These are phyloP conservation scores for Tuber umbilicatum DNA, from an alignment of 495 filamentous ascomycete genomes.

Conservation along the genomic window DNA sequence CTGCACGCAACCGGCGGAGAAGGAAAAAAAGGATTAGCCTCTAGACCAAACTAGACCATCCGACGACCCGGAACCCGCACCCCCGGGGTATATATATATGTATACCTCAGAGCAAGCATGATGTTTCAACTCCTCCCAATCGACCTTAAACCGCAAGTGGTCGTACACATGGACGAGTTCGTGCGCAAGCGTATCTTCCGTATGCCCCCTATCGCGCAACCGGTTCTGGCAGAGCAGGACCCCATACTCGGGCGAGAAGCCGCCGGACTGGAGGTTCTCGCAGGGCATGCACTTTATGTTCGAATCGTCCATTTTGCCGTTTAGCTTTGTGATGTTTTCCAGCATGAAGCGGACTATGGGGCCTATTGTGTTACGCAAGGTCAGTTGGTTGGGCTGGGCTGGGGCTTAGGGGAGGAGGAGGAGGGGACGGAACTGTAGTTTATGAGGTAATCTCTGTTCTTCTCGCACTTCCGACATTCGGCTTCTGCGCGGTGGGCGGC, in stretches of 20 bases:
- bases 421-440: slow-evolving; percentile 54
- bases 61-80: neutral
- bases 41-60: neutral
- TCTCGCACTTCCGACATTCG: slow-evolving; percentile 72
- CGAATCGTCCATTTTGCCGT: slow-evolving; percentile 60
- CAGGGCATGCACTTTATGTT: slow-evolving; percentile 83
- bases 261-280: slow-evolving; percentile 59
- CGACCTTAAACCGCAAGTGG: slow-evolving; percentile 80
- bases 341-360: slow-evolving; percentile 79
- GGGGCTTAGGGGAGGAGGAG: neutral
- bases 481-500: slow-evolving; percentile 56
- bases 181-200: slow-evolving; percentile 92
- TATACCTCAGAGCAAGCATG: slow-evolving; percentile 90
- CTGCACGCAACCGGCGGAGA: slow-evolving; percentile 43
- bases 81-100: slow-evolving; percentile 44
- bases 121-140: slow-evolving; percentile 73
- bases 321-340: slow-evolving; percentile 67
- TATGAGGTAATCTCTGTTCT: slow-evolving; percentile 70
- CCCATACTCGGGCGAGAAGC: slow-evolving; percentile 74
- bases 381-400: neutral
- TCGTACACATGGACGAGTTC: slow-evolving; percentile 98
- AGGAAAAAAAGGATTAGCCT: slow-evolving; percentile 4
- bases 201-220: slow-evolving; percentile 61
- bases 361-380: slow-evolving; percentile 45
- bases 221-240: slow-evolving; percentile 88